These are phyloP conservation scores for Entelexis paramagnoliae DNA, from an alignment of 1,139 yeast genomes.

Conservation along the genomic window DNA sequence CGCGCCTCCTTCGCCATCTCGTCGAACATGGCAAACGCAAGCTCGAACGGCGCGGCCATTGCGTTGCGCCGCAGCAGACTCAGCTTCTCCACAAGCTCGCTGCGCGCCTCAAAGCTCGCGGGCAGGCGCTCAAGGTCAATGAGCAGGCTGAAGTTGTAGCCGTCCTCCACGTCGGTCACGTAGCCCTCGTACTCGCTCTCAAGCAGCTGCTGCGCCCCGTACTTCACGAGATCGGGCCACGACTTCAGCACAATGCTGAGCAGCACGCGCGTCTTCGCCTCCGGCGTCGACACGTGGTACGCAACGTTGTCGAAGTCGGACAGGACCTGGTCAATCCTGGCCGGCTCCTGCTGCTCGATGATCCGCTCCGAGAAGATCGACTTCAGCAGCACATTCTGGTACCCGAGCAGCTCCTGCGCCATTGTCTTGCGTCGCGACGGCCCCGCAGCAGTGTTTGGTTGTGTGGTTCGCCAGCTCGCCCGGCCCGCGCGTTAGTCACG, in stretches of 20 bases:
- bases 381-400: conserved; percentile 37
- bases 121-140: conserved; percentile 48
- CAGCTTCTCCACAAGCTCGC: conserved; percentile 49
- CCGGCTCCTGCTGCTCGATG: conserved; percentile 37
- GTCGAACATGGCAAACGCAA: conserved; percentile 72
- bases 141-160: conserved; percentile 71
- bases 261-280: conserved; percentile 39
- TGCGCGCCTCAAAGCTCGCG: conserved; percentile 36
- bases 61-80: conserved; percentile 74
- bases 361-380: conserved; percentile 36
- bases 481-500: background rate
- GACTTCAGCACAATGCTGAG: conserved; percentile 67
- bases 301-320: conserved; percentile 95
- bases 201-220: conserved; percentile 44
- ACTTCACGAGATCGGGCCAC: conserved; percentile 58
- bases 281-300: conserved; percentile 77
- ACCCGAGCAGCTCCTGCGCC: conserved; percentile 36
- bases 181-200: conserved; percentile 37
- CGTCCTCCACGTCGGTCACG: conserved; percentile 48
- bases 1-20: conserved; percentile 42
- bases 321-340: conserved; percentile 75
- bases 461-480: background rate
- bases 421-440: conserved; percentile 9
- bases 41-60: conserved; percentile 85
- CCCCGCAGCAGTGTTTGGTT: background rate